A percentile compares a stretch with the other conserved stretches of the same genome.
Conservation (phyloP, 345 rosid species). For the Nephelium lappaceum region DNA sequence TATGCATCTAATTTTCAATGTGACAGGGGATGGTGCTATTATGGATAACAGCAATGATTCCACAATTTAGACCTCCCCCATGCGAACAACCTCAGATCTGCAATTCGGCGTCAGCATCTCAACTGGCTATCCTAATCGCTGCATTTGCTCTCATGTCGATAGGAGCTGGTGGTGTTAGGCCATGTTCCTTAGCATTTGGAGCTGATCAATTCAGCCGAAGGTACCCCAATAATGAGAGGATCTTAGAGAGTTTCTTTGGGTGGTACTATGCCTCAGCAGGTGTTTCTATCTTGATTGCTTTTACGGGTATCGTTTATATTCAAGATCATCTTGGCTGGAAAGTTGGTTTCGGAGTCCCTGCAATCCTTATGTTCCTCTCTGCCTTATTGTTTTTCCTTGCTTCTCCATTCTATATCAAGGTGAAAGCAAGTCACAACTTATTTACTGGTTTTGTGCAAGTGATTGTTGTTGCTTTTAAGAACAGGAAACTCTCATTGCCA, state of each 20-base stretch:
- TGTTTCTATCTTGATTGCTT: conserved; percentile 50
- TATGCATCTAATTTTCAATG: conserved; percentile 5
- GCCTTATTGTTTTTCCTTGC: conserved; percentile 48
- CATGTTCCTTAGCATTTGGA: conserved; percentile 76
- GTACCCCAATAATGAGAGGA: conserved; percentile 53
- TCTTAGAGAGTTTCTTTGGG: conserved; percentile 64
- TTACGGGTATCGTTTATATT: conserved; percentile 58
- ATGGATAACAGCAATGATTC: conserved; percentile 75
- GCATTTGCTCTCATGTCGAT: conserved; percentile 56
- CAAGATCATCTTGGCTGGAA: conserved; percentile 67
- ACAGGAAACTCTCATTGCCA: conserved; percentile 53
- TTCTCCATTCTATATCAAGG: conserved; percentile 51
- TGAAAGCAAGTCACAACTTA: conserved; percentile 44
- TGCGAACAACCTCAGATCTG: conserved; percentile 44
- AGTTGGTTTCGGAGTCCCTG: conserved; percentile 66
- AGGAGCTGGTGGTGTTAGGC: conserved; percentile 80
- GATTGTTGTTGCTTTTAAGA: conserved; percentile 46
- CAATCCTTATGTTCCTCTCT: conserved; percentile 54
- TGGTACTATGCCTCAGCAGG: conserved; percentile 68
- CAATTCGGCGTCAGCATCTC: conserved; percentile 50
- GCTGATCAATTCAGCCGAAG: conserved; percentile 64
- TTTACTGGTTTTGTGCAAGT: conserved; percentile 57
- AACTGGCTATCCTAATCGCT: conserved; percentile 47
- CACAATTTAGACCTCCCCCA: conserved; percentile 58
- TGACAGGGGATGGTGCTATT: conserved; percentile 66